A percentile compares a stretch with the other conserved stretches of the same genome.
phyloP scores from a whole-genome alignment of 2,329 filamentous ascomycete genomes.

The Sordariomycetes sp. region DNA sequence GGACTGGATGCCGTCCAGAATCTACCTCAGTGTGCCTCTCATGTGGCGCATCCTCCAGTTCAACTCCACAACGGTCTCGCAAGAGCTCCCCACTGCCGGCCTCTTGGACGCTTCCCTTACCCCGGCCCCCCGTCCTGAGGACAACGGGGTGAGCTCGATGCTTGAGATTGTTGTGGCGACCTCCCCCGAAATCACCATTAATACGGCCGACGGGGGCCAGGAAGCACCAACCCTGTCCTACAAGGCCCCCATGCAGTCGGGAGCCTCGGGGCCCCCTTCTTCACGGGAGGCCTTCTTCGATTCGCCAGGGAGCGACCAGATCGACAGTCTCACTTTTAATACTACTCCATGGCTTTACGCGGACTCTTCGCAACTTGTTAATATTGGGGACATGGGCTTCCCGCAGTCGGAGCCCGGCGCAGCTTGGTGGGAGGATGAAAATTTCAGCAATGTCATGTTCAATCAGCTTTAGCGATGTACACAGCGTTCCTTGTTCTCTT shows the following conservation, averaged over 20 bases:
- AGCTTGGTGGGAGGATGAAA: conserved; percentile 29
- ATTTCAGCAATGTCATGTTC: conserved; percentile 26
- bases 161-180: conserved; percentile 40
- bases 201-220: conserved; percentile 39
- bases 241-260: conserved; percentile 15
- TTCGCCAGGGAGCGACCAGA: conserved; percentile 18
- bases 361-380: conserved; percentile 26
- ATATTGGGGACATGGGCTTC: conserved; percentile 23
- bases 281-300: conserved; percentile 15
- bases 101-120: conserved; percentile 14
- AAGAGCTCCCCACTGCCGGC: conserved; percentile 22
- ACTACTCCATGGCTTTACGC: conserved; percentile 32
- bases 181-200: conserved; percentile 38
- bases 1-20: conserved; percentile 41
- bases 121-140: conserved; percentile 16
- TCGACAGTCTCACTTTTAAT: conserved; percentile 25
- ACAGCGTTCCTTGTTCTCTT: not conserved
- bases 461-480: conserved; percentile 19
- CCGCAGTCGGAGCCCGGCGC: conserved; percentile 18
- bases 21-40: conserved; percentile 38
- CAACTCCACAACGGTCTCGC: conserved; percentile 26
- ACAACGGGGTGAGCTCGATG: conserved; percentile 22
- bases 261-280: conserved; percentile 9
- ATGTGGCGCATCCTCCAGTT: conserved; percentile 43
- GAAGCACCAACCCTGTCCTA: conserved; percentile 30